Evolutionary conservation across 208 protist species (phyloP).

Genomic region (Trypanosoma congolense): DNA sequence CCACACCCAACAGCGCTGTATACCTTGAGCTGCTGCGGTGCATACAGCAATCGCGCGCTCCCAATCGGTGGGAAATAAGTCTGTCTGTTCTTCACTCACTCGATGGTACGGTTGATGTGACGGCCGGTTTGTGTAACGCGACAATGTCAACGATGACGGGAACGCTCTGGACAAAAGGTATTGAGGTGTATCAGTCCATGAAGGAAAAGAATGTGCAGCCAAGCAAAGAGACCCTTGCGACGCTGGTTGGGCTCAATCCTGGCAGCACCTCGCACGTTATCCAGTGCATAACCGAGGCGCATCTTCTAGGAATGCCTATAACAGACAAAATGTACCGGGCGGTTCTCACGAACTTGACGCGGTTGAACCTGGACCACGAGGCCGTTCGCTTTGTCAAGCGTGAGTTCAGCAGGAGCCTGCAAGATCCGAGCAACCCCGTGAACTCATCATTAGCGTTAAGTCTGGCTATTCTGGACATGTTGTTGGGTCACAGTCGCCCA

Average conservation of each 20-base stretch:
- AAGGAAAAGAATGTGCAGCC: slow-evolving; percentile 64
- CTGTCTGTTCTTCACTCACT: slow-evolving; percentile 52
- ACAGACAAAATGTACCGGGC: slow-evolving; percentile 80
- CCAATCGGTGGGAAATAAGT: slow-evolving; percentile 45
- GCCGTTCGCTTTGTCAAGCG: slow-evolving; percentile 61
- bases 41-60: slow-evolving; percentile 38
- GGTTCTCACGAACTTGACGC: slow-evolving; percentile 59
- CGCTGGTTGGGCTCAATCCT: slow-evolving; percentile 49
- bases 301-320: slow-evolving; percentile 65
- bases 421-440: slow-evolving; percentile 48
- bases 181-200: slow-evolving; percentile 71
- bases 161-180: slow-evolving; percentile 41
- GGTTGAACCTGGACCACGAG: slow-evolving; percentile 66
- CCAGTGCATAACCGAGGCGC: slow-evolving; percentile 68
- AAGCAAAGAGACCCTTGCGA: slow-evolving; percentile 73
- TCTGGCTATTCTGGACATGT: slow-evolving; percentile 66
- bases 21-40: slow-evolving; percentile 80
- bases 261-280: slow-evolving; percentile 58
- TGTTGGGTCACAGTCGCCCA: slow-evolving; percentile 62
- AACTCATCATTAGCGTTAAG: slow-evolving; percentile 51
- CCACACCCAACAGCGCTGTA: slow-evolving; percentile 58
- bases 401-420: slow-evolving; percentile 43
- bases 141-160: slow-evolving; percentile 62
- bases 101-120: slow-evolving; percentile 55
- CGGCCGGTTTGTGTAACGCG: slow-evolving; percentile 83